Evolutionary conservation across 2,329 filamentous ascomycete species (phyloP).

Genomic region (Fusarium sublunatum): DNA sequence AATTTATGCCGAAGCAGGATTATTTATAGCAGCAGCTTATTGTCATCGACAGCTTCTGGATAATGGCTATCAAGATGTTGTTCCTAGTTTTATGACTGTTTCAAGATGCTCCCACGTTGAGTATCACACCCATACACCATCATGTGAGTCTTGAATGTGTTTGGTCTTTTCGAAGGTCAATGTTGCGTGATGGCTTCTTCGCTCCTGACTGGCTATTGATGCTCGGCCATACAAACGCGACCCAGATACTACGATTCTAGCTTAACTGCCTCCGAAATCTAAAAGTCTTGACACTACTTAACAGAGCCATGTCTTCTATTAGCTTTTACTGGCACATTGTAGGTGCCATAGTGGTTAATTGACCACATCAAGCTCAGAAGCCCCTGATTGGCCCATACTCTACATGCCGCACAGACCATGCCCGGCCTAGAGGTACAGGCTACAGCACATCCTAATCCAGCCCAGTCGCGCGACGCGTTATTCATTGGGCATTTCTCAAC

Average conservation of each 20-base stretch:
- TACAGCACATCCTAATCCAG: slow-evolving; percentile 19
- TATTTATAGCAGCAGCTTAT: too few species aligned
- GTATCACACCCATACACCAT: slow-evolving; percentile 5
- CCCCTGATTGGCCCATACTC: slow-evolving; percentile 3
- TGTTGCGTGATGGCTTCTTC: slow-evolving; percentile 10
- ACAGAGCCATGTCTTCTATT: too few species aligned
- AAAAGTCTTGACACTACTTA: not conserved
- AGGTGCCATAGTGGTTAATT: too few species aligned
- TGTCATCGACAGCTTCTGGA: too few species aligned
- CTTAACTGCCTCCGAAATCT: not conserved
- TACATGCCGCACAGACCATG: slow-evolving; percentile 15
- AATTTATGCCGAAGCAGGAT: too few species aligned
- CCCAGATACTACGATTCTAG: not conserved
- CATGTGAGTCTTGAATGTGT: slow-evolving; percentile 18
- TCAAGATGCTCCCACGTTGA: not conserved
- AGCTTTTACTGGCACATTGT: too few species aligned
- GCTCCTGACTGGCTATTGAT: slow-evolving; percentile 11
- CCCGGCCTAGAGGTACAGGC: slow-evolving; percentile 1
- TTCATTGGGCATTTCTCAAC: slow-evolving; percentile 26
- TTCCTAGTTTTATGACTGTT: not conserved
- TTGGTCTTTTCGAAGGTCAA: not conserved
- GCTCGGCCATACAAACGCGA: not conserved
- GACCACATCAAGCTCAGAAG: not conserved
- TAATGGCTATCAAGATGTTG: too few species aligned
- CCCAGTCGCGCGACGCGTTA: slow-evolving; percentile 45